Base-by-base conservation (phyloP, 805 yeast genomes). In the Myxozyma geophila region DNA sequence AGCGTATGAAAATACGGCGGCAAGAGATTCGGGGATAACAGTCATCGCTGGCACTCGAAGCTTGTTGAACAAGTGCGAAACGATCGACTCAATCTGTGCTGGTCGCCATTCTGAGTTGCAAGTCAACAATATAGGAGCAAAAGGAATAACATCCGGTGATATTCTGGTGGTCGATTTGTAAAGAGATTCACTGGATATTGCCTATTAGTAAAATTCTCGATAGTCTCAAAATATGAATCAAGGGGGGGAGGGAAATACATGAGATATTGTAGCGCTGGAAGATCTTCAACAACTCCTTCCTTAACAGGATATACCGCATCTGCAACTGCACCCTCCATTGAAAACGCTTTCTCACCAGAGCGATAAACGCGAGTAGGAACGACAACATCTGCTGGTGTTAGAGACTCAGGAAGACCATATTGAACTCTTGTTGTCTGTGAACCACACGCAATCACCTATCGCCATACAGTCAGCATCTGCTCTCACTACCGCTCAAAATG, bases 331-430 rank as follows among this genome's bases (percentile, higher is more conserved):
- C 78, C 77, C 21, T 73, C 72, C 12, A 83, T 75, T 54, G 79
- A 76, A 70, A 75, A 84, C 36, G 33, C 49, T 66, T 78, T 70
- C 10, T 74, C 71, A 10, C 78, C 72, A 66, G 81, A 80, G 57
- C 77, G 79, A 74, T 84, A 89, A 8, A 93, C 96, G 44, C 80
- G 80, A 0, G 97, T 86, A n/a, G 97, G 96, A 36, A 92, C 79
- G 61, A 85, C 84, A 67, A 83, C 83, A 33, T 86, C 83, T 1
- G 98, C 96, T 1, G 95, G 90, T 8, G 88, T 77, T 66, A 90
- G 81, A 0, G 89, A 80, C 70, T 88, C 96, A 35, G 82, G 80
- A 35, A 92, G 79, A 1, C 97, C 97, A 73, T 89, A 86, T 69
- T 88, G 89, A 36, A 90, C 89, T 59, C 87, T 78, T 0, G 98